Conservation (phyloP, 768 basidiomycete species). For the Lyophyllum shimeji region DNA sequence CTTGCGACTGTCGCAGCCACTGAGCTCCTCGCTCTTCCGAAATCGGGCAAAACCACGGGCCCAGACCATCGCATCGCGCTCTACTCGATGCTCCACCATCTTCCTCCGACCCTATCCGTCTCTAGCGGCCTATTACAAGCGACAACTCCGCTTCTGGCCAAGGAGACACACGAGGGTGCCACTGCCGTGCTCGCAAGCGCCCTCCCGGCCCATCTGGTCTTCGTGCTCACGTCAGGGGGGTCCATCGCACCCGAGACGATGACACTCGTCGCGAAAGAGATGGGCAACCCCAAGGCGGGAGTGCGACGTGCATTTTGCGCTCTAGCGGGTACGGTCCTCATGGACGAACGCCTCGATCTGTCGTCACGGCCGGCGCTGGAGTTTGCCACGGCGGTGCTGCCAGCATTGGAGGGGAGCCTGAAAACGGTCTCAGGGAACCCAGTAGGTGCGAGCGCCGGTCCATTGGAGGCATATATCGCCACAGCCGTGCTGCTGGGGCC, state of each 20-base stretch:
- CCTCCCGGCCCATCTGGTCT: slow-evolving; percentile 58
- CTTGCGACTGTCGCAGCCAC: slow-evolving; percentile 47
- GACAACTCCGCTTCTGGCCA: slow-evolving; percentile 45
- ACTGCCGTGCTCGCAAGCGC: slow-evolving; percentile 51
- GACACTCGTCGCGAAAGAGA: slow-evolving; percentile 64
- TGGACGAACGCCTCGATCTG: slow-evolving; percentile 38
- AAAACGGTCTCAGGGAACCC: slow-evolving; percentile 66
- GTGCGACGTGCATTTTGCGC: slow-evolving; percentile 61
- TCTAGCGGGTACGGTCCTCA: slow-evolving; percentile 53
- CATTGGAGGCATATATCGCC: slow-evolving; percentile 85
- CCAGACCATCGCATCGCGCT: slow-evolving; percentile 83
- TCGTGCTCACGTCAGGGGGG: slow-evolving; percentile 41
- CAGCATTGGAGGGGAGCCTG: slow-evolving; percentile 67
- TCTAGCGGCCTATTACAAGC: slow-evolving; percentile 47
- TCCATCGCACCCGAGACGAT: slow-evolving; percentile 42
- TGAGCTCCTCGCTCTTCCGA: slow-evolving; percentile 75
- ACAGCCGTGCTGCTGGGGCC: slow-evolving; percentile 68
- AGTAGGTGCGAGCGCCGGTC: slow-evolving; percentile 56
- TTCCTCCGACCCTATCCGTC: slow-evolving; percentile 44
- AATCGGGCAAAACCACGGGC: slow-evolving; percentile 82
- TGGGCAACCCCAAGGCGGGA: slow-evolving; percentile 62
- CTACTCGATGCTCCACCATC: slow-evolving; percentile 69
- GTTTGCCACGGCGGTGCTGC: slow-evolving; percentile 55
- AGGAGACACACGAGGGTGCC: slow-evolving; percentile 78
- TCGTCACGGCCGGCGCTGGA: slow-evolving; percentile 40